Base-by-base conservation (phyloP, 768 basidiomycete species). In the Pholiota molesta region DNA sequence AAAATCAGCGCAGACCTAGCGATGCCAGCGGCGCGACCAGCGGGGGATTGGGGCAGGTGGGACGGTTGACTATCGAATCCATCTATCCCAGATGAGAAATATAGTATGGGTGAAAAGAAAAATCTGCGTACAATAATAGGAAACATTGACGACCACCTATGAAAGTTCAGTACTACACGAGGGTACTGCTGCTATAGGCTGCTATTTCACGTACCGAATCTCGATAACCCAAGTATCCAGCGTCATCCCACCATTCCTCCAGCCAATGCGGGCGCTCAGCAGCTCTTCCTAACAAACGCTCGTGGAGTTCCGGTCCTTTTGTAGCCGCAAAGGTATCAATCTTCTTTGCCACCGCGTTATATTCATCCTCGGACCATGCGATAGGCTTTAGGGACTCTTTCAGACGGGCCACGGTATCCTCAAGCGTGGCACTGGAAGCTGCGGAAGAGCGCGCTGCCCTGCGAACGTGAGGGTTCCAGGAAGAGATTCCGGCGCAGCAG, bases 241-340 rank as follows among this genome's bases (percentile, higher is more conserved):
- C 73, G 65, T 93, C 89, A 72, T 98, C 95, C 95, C 96, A 98
- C 94, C 96, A 97, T 61, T 92, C 85, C 67, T 94, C 92, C 26
- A 98, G 79, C 95, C 95, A 98, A 68, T 94, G 91, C 39, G 81
- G 79, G 49, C 78, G 83, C 62, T 83, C 81, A 26, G 76, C 76
- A 17, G 84, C 81, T 47, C 85, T 80, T 44, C 81, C 72, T 63
- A 87, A 75, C 60, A 97, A 75, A 29, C 89, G 75, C 49, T 78
- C 71, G 63, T 97, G 95, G 33, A 97, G 80, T 69, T 81, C 75
- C 5, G 73, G 80, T 0, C 81, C 87, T 51, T 79, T 79, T 1
- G 70, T 73, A 3, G 60, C 63, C 9, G 74, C 86, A 65, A 94
- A 92, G 3, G 82, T 77, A 63, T 92, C 86, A 64, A 98, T 91